Conservation (phyloP, 306 rosid genomes). For the Cicer arietinum region DNA sequence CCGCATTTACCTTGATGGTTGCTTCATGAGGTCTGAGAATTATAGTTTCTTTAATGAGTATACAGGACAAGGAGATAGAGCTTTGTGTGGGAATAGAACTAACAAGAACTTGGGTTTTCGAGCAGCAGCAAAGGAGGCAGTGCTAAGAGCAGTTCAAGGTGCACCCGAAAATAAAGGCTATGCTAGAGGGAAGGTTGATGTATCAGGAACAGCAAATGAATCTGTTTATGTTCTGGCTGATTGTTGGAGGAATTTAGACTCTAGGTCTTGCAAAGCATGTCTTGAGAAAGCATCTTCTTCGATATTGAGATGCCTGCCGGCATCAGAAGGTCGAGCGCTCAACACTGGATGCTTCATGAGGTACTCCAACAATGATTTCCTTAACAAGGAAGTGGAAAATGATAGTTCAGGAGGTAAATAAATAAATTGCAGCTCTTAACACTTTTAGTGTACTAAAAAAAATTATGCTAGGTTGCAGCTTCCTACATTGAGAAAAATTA, state of each 20-base stretch:
- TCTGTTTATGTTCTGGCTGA: constrained; percentile 74
- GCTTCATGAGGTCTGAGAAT: constrained; percentile 91
- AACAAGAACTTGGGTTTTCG: constrained; percentile 53
- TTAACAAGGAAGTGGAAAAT: constrained; percentile 58
- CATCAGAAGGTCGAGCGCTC: constrained; percentile 78
- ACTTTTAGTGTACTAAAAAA: background rate
- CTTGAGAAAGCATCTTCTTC: constrained; percentile 75
- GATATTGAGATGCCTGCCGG: constrained; percentile 72
- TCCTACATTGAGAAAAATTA: constrained; percentile 11
- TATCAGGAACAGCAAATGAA: constrained; percentile 52
- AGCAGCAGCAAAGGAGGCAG: constrained; percentile 58
- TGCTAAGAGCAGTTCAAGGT: constrained; percentile 51
- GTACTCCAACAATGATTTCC: constrained; percentile 79
- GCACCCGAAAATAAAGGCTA: constrained; percentile 63
- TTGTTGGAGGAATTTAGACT: constrained; percentile 81
- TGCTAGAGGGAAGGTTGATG: constrained; percentile 53
- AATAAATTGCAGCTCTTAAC: background rate
- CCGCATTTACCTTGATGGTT: constrained; percentile 83
- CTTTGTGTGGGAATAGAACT: constrained; percentile 67
- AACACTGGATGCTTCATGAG: constrained; percentile 93
- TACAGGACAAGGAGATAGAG: constrained; percentile 58
- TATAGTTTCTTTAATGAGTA: constrained; percentile 74
- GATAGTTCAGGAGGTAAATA: constrained; percentile 66
- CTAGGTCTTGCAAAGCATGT: constrained; percentile 73
- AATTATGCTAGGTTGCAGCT: constrained; percentile 27